Evolutionary conservation across 2,329 filamentous ascomycete species (phyloP).

Genomic region (Aspergillus neotritici): DNA sequence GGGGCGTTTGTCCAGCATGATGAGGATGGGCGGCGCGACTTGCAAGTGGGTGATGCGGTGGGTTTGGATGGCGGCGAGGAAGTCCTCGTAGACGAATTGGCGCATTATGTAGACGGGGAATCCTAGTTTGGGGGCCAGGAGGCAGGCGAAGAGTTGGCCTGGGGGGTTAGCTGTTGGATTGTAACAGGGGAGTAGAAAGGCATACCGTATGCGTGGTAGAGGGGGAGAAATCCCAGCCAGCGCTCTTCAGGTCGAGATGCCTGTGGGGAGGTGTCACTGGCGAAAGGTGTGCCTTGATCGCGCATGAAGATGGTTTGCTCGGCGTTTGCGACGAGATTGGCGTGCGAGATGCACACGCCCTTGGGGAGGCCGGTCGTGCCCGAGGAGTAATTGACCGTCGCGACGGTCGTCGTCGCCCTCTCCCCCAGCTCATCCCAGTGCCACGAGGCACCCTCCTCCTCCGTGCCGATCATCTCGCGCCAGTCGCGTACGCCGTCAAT

Average conservation of each 20-base stretch:
- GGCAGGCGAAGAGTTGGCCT: constrained; percentile 38
- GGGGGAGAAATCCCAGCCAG: constrained; percentile 9
- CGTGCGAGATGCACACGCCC: constrained; percentile 9
- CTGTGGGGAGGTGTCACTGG: neutral
- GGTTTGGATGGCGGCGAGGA: constrained; percentile 47
- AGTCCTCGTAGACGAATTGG: constrained; percentile 51
- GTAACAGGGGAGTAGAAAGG: neutral
- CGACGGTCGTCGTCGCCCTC: neutral
- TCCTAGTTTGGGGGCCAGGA: constrained; percentile 42
- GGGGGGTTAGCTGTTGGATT: neutral
- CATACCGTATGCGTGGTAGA: constrained; percentile 10
- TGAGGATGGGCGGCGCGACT: constrained; percentile 54
- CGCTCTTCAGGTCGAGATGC: constrained; percentile 6
- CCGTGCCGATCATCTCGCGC: constrained; percentile 4
- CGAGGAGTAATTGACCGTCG: constrained; percentile 9
- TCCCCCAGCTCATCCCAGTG: constrained; percentile 5
- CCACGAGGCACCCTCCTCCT: constrained; percentile 3
- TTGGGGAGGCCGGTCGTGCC: constrained; percentile 10
- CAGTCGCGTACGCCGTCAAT: constrained; percentile 2
- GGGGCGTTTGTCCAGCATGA: constrained; percentile 54
- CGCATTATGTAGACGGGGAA: constrained; percentile 54
- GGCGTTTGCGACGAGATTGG: constrained; percentile 9
- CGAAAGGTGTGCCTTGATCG: neutral
- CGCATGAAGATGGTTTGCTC: constrained; percentile 11
- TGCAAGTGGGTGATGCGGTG: constrained; percentile 51